phyloP scores from a whole-genome alignment of 2,329 filamentous ascomycete genomes.

The Fusarium agapanthi region DNA sequence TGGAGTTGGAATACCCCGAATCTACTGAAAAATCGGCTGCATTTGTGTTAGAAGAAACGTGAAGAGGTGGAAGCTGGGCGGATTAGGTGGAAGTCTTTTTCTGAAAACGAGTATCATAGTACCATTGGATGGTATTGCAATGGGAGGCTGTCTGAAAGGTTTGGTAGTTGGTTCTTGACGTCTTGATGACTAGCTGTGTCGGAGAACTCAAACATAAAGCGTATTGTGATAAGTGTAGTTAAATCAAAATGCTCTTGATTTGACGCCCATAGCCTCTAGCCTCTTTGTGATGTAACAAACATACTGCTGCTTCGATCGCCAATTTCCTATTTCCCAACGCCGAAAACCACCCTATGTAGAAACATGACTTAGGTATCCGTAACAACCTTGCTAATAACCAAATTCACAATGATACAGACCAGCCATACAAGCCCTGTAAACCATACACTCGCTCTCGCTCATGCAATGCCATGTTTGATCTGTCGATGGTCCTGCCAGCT shows the following conservation, averaged over 20 bases:
- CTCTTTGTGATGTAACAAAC: background rate
- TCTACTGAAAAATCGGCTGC: background rate
- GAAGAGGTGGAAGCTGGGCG: background rate
- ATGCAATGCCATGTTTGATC: constrained; percentile 22
- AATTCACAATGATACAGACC: constrained; percentile 8
- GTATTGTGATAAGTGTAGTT: background rate
- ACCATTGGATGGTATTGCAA: constrained; percentile 11
- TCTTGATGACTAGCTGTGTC: background rate
- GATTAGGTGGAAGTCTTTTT: background rate
- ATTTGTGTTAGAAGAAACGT: background rate
- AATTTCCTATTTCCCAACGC: constrained; percentile 7
- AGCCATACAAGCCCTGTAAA: background rate
- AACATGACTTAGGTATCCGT: constrained; percentile 25
- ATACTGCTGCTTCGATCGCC: constrained; percentile 3
- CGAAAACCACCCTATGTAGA: constrained; percentile 11
- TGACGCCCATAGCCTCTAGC: constrained; percentile 7
- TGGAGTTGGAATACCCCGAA: constrained; percentile 18
- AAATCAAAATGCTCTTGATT: constrained; percentile 28
- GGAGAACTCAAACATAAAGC: constrained; percentile 6
- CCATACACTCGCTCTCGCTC: background rate
- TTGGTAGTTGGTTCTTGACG: constrained; percentile 8
- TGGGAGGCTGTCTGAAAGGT: constrained; percentile 23
- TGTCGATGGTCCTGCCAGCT: background rate
- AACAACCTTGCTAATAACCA: constrained; percentile 22
- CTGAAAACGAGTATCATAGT: background rate